These are phyloP conservation scores for Candida sp. DNA, from an alignment of 1,139 yeast species.

Conservation along the genomic window DNA sequence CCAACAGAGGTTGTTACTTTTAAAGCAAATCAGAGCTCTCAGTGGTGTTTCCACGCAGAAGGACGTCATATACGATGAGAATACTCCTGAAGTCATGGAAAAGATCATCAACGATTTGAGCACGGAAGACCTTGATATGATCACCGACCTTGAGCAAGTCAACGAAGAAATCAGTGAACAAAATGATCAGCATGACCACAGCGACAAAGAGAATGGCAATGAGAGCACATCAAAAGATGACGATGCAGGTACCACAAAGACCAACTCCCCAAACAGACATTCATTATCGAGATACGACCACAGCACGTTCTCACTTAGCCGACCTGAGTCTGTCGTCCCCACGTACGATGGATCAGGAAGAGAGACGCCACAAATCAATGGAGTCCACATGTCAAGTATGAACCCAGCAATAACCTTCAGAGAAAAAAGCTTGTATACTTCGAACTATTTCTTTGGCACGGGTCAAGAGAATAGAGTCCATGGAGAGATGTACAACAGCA, in stretches of 20 bases:
- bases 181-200: background rate
- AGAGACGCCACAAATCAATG: conserved; percentile 47
- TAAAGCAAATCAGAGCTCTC: conserved; percentile 36
- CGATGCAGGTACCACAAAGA: conserved; percentile 6
- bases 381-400: conserved; percentile 46
- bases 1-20: conserved; percentile 35
- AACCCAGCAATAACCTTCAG: conserved; percentile 59
- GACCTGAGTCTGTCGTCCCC: conserved; percentile 19
- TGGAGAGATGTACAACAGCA: conserved; percentile 56
- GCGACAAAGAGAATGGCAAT: conserved; percentile 25
- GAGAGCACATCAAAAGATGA: conserved; percentile 30
- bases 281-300: background rate
- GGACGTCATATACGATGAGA: conserved; percentile 31
- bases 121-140: conserved; percentile 20
- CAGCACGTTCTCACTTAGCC: conserved; percentile 3
- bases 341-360: conserved; percentile 31
- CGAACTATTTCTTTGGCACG: conserved; percentile 60
- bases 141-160: conserved; percentile 21
- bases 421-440: conserved; percentile 62
- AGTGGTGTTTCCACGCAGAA: conserved; percentile 22
- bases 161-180: conserved; percentile 11
- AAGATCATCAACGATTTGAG: conserved; percentile 44
- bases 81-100: conserved; percentile 39
- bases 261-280: background rate
- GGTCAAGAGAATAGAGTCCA: conserved; percentile 49